Conservation (phyloP, 352 stramenopile species). For the Globisporangium nunn region DNA sequence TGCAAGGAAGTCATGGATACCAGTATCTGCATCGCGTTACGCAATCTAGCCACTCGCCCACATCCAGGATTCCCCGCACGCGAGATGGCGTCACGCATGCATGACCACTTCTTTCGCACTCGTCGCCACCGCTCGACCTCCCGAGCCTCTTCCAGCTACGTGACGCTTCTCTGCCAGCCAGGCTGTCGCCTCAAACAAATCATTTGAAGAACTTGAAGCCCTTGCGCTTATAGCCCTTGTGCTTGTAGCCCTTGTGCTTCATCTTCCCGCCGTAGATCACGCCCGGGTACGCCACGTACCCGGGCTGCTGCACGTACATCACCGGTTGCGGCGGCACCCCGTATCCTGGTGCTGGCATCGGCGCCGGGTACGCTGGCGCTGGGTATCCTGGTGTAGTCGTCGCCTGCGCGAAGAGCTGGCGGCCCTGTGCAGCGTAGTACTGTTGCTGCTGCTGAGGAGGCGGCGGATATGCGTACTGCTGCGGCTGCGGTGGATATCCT, state of each 20-base stretch:
- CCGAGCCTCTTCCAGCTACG: not conserved
- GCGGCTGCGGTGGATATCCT: conserved; percentile 28
- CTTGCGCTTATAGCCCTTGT: conserved; percentile 51
- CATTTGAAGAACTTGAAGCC: conserved; percentile 52
- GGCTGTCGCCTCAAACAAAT: conserved; percentile 21
- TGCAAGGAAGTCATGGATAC: too few relatives aligned
- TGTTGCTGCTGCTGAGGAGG: conserved; percentile 30
- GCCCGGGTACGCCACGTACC: conserved; percentile 55
- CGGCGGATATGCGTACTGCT: conserved; percentile 27
- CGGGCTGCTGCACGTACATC: conserved; percentile 27
- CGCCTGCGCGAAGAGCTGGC: conserved; percentile 65
- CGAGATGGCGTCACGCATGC: not conserved
- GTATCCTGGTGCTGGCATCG: conserved; percentile 18
- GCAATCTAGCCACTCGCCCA: not conserved
- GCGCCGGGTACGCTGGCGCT: conserved; percentile 10
- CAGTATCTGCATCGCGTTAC: not conserved
- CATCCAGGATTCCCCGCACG: not conserved
- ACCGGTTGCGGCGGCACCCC: conserved; percentile 10
- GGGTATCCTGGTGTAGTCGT: conserved; percentile 23
- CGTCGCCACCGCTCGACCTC: not conserved
- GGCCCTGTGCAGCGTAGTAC: conserved; percentile 61
- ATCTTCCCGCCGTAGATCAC: conserved; percentile 44
- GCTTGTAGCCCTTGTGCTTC: conserved; percentile 52
- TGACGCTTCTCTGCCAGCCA: not conserved
- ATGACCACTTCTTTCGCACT: not conserved